Evolutionary conservation across 768 basidiomycete species (phyloP).

Genomic region (Suillus subluteus): DNA sequence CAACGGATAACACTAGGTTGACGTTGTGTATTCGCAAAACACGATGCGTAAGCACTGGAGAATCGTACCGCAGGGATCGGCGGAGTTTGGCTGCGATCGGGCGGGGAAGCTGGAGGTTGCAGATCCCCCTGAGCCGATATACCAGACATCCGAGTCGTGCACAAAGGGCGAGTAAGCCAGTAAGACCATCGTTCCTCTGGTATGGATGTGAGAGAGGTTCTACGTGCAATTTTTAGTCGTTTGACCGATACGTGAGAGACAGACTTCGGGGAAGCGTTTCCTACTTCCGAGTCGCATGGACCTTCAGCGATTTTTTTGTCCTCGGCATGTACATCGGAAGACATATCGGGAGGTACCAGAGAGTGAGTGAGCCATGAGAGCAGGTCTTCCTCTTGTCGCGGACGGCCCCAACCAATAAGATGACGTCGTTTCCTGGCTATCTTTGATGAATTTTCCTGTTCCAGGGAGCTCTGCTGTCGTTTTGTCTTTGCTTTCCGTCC

Average conservation of each 20-base stretch:
- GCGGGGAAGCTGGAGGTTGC: background rate
- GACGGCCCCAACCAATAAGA: background rate
- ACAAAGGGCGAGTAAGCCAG: conserved; percentile 15
- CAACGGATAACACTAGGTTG: conserved; percentile 15
- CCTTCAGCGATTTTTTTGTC: background rate
- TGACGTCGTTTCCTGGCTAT: background rate
- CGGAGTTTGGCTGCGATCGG: background rate
- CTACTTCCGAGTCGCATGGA: no score
- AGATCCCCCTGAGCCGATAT: background rate
- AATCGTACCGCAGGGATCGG: background rate
- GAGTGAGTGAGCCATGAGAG: conserved; percentile 7
- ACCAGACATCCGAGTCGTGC: background rate
- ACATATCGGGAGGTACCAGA: background rate
- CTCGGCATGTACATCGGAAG: background rate
- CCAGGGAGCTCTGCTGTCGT: background rate
- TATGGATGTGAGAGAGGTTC: background rate
- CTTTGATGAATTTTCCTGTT: background rate
- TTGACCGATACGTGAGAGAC: background rate
- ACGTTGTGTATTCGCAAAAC: conserved; percentile 6
- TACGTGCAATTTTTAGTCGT: no score
- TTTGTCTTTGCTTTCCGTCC: conserved; percentile 4
- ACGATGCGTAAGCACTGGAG: conserved; percentile 3
- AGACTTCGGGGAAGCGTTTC: background rate
- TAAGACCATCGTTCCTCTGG: background rate
- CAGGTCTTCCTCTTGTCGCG: conserved; percentile 4